These are phyloP conservation scores for Didymella segeticola DNA, from an alignment of 2,329 filamentous ascomycete species.

Conservation along the genomic window DNA sequence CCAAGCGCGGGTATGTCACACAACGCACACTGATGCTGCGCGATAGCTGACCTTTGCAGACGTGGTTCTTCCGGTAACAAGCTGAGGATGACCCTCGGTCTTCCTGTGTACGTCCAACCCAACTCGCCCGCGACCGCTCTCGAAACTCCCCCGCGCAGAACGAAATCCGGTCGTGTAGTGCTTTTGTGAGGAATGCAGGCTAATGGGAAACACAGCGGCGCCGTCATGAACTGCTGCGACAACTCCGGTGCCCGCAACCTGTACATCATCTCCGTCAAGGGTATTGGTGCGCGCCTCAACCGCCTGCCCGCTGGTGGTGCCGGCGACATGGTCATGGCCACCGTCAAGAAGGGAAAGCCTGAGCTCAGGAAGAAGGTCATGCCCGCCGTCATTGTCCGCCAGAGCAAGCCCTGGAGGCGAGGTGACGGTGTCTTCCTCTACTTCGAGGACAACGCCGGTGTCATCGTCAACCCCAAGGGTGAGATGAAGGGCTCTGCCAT, in stretches of 20 bases:
- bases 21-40: no score
- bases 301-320: conserved; percentile 96
- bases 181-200: conserved; percentile 28
- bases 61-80: conserved; percentile 96
- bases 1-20: conserved; percentile 49
- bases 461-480: conserved; percentile 99
- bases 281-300: conserved; percentile 96
- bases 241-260: conserved; percentile 99
- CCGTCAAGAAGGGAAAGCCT: conserved; percentile 99
- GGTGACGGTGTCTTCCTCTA: conserved; percentile 98
- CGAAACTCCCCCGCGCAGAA: conserved; percentile 10
- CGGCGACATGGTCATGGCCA: conserved; percentile 99
- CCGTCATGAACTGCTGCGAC: conserved; percentile 99
- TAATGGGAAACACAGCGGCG: conserved; percentile 70
- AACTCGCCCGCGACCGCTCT: conserved; percentile 26
- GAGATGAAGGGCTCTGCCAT: conserved; percentile 99
- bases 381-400: conserved; percentile 97
- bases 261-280: conserved; percentile 99
- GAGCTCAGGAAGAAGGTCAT: conserved; percentile 99
- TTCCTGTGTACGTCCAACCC: conserved; percentile 85
- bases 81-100: conserved; percentile 99
- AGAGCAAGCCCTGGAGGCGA: conserved; percentile 99
- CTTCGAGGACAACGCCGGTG: conserved; percentile 99
- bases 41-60: conserved; percentile 52
- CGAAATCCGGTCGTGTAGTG: conserved; percentile 6